Evolutionary conservation across 2,329 filamentous ascomycete genomes (phyloP).

Genomic region (Aspergillus tanneri): DNA sequence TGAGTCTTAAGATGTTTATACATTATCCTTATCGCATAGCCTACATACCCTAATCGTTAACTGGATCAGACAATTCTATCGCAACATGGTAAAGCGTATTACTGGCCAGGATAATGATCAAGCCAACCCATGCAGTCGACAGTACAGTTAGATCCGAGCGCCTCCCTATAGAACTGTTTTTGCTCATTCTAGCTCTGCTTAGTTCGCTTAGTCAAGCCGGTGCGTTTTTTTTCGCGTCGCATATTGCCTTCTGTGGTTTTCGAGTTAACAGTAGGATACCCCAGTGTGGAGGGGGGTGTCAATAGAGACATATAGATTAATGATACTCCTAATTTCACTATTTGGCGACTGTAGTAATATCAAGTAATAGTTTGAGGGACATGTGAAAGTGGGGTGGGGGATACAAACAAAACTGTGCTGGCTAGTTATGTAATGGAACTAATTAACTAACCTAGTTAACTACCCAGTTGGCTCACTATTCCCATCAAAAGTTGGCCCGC

Average conservation of each 20-base stretch:
- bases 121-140: neutral
- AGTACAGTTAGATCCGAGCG: neutral
- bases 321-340: conserved; percentile 1
- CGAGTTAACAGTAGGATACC: conserved; percentile 11
- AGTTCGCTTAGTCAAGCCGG: too few relatives aligned
- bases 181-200: conserved; percentile 1
- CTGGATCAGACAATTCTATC: neutral
- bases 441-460: too few relatives aligned
- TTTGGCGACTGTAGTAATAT: too few relatives aligned
- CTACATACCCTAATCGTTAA: neutral
- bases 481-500: too few relatives aligned
- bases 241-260: neutral
- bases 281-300: conserved; percentile 12
- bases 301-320: conserved; percentile 23
- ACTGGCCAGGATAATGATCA: neutral
- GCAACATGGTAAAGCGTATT: neutral
- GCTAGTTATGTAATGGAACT: too few relatives aligned
- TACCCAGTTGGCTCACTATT: too few relatives aligned
- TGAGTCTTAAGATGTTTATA: neutral
- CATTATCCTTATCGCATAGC: conserved; percentile 1
- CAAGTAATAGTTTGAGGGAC: too few relatives aligned
- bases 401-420: too few relatives aligned
- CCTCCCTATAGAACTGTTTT: too few relatives aligned
- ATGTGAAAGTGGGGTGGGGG: too few relatives aligned
- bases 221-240: neutral